Percentiles rank a stretch among this genome's conserved stretches.
These are phyloP conservation scores for Pleurotus tuoliensis DNA, from an alignment of 768 basidiomycete species.

Conservation along the genomic window DNA sequence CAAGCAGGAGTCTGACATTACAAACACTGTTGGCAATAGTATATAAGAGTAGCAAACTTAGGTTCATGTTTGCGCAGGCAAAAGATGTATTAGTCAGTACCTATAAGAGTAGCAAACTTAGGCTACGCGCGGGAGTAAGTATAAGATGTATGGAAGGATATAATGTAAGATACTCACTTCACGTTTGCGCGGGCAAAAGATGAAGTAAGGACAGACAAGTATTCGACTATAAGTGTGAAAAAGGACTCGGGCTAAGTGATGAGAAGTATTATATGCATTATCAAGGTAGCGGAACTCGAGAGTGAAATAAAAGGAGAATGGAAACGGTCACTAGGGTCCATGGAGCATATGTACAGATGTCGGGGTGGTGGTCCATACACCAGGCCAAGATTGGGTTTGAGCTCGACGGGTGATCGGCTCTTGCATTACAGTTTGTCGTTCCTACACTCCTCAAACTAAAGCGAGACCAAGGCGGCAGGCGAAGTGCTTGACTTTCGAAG, in stretches of 20 bases:
- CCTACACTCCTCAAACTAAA: slow-evolving; percentile 6
- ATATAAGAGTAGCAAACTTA: slow-evolving; percentile 3
- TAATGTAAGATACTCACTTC: too few relatives aligned
- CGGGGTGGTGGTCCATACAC: neutral
- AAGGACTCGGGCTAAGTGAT: neutral
- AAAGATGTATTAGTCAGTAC: too few relatives aligned
- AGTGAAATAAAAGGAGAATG: neutral
- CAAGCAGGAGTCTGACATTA: too few relatives aligned
- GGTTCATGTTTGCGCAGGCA: too few relatives aligned
- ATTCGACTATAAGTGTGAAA: neutral
- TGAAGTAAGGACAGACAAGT: neutral
- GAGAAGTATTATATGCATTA: neutral
- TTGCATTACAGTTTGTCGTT: neutral
- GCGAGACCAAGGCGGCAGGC: neutral
- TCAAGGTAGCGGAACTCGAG: neutral
- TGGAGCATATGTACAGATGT: neutral
- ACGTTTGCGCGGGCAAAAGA: neutral
- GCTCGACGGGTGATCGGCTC: neutral
- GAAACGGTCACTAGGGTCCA: neutral
- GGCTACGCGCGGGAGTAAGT: too few relatives aligned
- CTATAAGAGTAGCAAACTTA: too few relatives aligned
- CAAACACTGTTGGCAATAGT: too few relatives aligned
- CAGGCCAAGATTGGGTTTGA: neutral
- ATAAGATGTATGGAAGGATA: too few relatives aligned
- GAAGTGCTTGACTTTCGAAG: slow-evolving; percentile 6